Evolutionary conservation across 805 yeast genomes (phyloP), one percentile per base, ranked within the genome.

Genomic region (Saccharomycopsis sp.): DNA sequence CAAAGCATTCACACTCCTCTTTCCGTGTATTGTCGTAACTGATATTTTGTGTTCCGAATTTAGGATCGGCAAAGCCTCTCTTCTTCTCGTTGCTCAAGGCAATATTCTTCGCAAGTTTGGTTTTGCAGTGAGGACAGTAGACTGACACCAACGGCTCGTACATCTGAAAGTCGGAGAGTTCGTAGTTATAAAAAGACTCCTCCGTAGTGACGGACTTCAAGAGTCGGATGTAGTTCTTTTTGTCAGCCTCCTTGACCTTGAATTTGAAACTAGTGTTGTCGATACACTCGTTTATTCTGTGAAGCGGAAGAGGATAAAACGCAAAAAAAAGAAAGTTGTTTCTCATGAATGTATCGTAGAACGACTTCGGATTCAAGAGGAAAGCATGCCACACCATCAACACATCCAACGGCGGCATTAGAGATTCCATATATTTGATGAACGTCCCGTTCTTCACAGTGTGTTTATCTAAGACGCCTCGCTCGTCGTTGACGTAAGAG

Each of bases 371-470:
- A 12, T 44, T 44, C 21, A 44, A 44, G 4, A 44, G 48, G 12
- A 44, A 44, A 44, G 48, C 18, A 44, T 44, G 48, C 48, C 48
- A 44, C 18, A 44, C 48, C 48, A 44, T 44, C 18, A 44, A 16
- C 21, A 44, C 48, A 44, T 44, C 48, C 21, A 44, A 44, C 7
- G 48, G 48, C 7, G 48, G 48, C 48, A 44, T 44, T 44, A 44
- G 18, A 5, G 21, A 44, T 4, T 44, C 9, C 48, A 44, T 44
- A 12, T 16, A 44, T 16, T 18, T 12, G 12, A 44, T 44, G 48
- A 16, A 44, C 7, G 21, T 12, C 18, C 21, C 7, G 21, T 44
- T 44, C 21, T 44, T 20, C 12, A n/a, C 18, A 12, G 7, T 12
- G 16, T 12, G 8, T 16, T 44, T 18, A 44, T 4, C 16, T 44